Conservation (phyloP, 371 early-diverging fungal species). For the Apophysomyces trapeziformis region DNA sequence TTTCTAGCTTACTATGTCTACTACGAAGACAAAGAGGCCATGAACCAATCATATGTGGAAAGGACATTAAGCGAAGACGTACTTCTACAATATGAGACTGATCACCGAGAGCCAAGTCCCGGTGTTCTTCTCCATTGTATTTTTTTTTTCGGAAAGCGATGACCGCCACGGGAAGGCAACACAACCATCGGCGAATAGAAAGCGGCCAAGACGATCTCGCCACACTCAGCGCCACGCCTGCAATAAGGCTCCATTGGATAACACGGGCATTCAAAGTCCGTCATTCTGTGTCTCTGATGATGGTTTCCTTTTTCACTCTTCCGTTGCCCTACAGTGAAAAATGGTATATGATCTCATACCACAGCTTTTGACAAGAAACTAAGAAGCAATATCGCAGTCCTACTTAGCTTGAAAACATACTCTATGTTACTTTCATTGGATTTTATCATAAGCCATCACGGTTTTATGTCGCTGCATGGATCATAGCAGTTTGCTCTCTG, state of each 20-base stretch:
- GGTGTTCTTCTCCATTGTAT: no score
- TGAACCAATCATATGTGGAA: not conserved
- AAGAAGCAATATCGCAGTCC: no score
- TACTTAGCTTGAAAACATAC: no score
- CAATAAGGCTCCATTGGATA: not conserved
- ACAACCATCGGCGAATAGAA: not conserved
- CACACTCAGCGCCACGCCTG: not conserved
- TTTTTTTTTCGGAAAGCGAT: no score
- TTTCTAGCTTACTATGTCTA: not conserved
- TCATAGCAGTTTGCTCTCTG: not conserved
- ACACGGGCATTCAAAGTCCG: not conserved
- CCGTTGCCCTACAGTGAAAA: not conserved
- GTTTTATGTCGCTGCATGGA: no score
- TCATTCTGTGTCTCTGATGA: not conserved
- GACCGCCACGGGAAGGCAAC: not conserved
- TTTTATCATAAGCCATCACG: no score
- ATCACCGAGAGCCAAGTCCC: no score
- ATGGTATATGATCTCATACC: not conserved
- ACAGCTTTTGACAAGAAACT: no score
- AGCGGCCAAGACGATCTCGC: constrained; percentile 6
- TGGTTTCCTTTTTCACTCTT: not conserved
- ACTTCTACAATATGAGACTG: no score
- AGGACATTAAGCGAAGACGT: not conserved
- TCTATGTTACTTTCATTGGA: no score
- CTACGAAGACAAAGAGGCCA: not conserved